Percentiles rank a stretch among this genome's conserved stretches.
These are phyloP conservation scores for Cetradonia linearis DNA, from an alignment of 495 filamentous ascomycete species.

Conservation along the genomic window DNA sequence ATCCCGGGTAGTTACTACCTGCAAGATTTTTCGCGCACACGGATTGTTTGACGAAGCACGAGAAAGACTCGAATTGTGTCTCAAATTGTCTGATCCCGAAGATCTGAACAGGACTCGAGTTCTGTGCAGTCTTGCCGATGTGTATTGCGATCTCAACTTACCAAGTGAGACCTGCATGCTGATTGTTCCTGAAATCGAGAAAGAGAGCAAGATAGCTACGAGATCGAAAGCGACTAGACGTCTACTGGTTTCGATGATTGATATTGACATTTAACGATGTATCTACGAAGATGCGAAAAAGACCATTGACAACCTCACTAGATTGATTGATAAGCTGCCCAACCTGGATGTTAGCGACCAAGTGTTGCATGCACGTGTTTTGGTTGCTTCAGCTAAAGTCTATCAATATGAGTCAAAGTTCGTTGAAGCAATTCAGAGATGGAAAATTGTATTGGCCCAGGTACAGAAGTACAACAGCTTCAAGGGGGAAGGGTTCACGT, in stretches of 20 bases:
- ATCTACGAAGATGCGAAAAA: neutral
- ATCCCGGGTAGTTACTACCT: neutral
- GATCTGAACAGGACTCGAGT: neutral
- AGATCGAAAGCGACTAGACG: no score
- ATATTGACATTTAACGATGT: neutral
- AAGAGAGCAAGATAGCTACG: no score
- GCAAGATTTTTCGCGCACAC: neutral
- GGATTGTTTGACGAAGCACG: neutral
- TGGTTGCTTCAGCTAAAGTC: neutral
- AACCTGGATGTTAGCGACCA: neutral
- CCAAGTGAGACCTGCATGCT: no score
- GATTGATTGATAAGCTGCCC: neutral
- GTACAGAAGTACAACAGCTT: neutral
- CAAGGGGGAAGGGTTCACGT: neutral
- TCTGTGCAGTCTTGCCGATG: neutral
- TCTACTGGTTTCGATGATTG: neutral
- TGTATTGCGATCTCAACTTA: neutral
- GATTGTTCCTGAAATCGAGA: no score
- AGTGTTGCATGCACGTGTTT: neutral
- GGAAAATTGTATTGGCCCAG: neutral
- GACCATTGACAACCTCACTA: neutral
- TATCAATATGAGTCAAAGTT: neutral
- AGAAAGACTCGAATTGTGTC: neutral
- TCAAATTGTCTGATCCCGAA: neutral
- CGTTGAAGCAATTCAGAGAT: neutral